Evolutionary conservation across 805 yeast species (phyloP), one percentile per base, ranked within the genome.

Genomic region (Maudiozyma pseudohumilis): DNA sequence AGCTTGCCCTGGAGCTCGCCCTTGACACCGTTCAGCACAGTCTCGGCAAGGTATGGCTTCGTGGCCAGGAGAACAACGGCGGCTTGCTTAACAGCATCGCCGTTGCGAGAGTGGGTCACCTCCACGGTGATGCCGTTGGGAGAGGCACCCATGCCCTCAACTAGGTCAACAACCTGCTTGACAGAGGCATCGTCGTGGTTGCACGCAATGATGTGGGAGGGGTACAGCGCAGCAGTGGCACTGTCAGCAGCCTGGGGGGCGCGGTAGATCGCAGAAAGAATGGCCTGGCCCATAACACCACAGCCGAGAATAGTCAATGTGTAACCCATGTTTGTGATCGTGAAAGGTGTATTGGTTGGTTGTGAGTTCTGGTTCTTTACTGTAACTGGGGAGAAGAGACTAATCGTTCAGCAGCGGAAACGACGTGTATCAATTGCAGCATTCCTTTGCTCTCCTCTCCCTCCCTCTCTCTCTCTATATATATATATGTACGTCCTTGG

Each of bases 261-360:
- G 23, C 49, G 50, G 42, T 53, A 55, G 28, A 59, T 57, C 9
- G 97, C 95, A 10, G 84, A 70, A 23, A 85, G 70, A 33, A 92
- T 84, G 9, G 97, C 96, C 13, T 89, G 80, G 41, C 97, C 97
- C 86, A 92, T 84, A 39, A 83, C 87, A 43, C 99, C 99, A 52
- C 95, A 77, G 25, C 96, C 99, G 38, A 92, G 69, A 22, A 92
- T 77, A 13, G 88, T 72, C 37, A 89, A 63, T 4, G 85, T 80
- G 64, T 73, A 74, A 32, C 50, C 49, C 59, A 52, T 53, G 10
- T 25, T 40, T 27, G n/a, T n/a, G n/a, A n/a, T n/a, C n/a, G n/a
- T n/a, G n/a, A 3, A 13, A 26, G 21, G 21, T 29, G 12, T 29
- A n/a, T 27, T 12, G 37, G 15, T 33, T 22, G 8, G 29, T 34